Evolutionary conservation across 768 basidiomycete species (phyloP), one percentile per base, ranked within the genome.

Genomic region (Russula abietina): DNA sequence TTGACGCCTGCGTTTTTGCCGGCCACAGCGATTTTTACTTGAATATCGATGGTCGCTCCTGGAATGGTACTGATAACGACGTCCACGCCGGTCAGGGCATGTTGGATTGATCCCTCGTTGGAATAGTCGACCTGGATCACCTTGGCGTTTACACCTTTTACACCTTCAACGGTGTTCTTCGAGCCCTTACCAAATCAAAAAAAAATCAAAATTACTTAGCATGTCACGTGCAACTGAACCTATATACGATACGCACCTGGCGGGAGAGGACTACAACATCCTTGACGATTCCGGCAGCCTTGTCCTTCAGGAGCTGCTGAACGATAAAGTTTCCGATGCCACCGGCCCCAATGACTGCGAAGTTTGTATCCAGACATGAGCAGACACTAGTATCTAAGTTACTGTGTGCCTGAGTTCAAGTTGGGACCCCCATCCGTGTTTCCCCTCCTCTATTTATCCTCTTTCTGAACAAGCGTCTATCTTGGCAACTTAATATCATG

Each of bases 151-250:
- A n/a, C n/a, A n/a, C n/a, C n/a, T n/a, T n/a, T n/a, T n/a, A n/a
- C n/a, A 1, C 43, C 43, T 45, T 45, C 19, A 11, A 43, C 12
- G 41, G 65, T 54, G 14, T 56, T 67, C n/a, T 71, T 70, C 9
- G 71, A 73, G 55, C 72, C 71, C 61, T 67, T 55, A 32, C 3
- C 43, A n/a, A n/a, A n/a, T n/a, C n/a, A n/a, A n/a, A n/a, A n/a
- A n/a, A n/a, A 43, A 33, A 19, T n/a, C 9, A 45, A 45, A n/a
- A 9, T n/a, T 45, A 45, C 43, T 45, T n/a, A 45, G n/a, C n/a
- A 45, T 45, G 22, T 45, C n/a, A n/a, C n/a, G 43, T 19, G 8
- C 8, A 43, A 8, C 41, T 17, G 17, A 19, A 43, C 17, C 8
- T 24, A 6, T 1, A 0, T 24, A 22, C n/a, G 38, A 22, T 43